Percentiles rank a stretch among this genome's conserved stretches.
Conservation (phyloP, 176 grass and related monocot species). For the Hordeum vulgare region DNA sequence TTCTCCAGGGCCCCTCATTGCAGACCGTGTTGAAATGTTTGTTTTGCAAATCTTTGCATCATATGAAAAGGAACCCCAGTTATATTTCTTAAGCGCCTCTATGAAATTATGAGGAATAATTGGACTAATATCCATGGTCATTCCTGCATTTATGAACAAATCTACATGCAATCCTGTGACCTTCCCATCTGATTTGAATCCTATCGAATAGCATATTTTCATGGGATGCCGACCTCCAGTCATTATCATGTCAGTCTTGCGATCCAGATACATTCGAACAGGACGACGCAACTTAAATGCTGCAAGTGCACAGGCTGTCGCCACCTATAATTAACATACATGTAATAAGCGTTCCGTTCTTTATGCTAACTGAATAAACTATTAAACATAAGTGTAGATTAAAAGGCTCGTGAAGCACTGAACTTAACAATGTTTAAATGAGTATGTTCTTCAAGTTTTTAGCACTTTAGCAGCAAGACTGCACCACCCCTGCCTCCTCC, state of each 20-base stretch:
- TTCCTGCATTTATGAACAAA: conserved; percentile 82
- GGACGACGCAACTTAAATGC: conserved; percentile 69
- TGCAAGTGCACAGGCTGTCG: conserved; percentile 83
- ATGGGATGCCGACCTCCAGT: conserved; percentile 93
- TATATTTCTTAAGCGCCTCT: conserved; percentile 78
- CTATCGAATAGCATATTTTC: conserved; percentile 89
- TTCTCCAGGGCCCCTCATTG: conserved; percentile 92
- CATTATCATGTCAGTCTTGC: conserved; percentile 92
- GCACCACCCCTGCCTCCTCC: not conserved
- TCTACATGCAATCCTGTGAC: conserved; percentile 92
- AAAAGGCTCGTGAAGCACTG: not conserved
- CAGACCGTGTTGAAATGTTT: conserved; percentile 68
- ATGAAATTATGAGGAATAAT: conserved; percentile 70
- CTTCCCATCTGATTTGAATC: conserved; percentile 80
- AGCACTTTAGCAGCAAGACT: not conserved
- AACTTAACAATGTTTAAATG: not conserved
- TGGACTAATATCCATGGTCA: conserved; percentile 56
- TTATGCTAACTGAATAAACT: not conserved
- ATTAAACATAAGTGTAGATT: not conserved
- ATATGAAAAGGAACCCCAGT: conserved; percentile 95
- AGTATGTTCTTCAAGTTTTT: not conserved
- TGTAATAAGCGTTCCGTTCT: not conserved
- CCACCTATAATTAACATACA: conserved; percentile 54
- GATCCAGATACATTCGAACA: conserved; percentile 91
- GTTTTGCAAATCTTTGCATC: conserved; percentile 86